Evolutionary conservation across 164 flowering plant genomes (phyloP), one percentile per base, ranked within the genome.

Genomic region (Stephania cephalantha): DNA sequence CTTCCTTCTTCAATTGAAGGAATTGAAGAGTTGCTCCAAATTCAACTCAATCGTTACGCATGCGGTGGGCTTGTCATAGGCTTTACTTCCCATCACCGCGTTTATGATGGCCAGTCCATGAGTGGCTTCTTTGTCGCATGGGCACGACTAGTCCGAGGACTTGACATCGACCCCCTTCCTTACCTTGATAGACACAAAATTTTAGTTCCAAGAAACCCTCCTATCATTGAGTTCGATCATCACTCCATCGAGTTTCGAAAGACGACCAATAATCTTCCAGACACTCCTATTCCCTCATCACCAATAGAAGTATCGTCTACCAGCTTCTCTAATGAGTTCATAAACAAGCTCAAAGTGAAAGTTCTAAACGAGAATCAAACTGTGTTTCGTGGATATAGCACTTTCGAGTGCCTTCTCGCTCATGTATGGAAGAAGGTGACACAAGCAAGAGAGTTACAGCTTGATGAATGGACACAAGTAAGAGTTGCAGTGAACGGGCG

Each of bases 101-200:
- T 75, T 7, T 74, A 68, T 42, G 81, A 79, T 72, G 81, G 81
- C 6, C 81, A 79, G 44, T 78, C 81, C 52, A 78, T 75, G 78
- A 79, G 78, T 72, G 46, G 69, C 11, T 79, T 79, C 78, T 71
- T 66, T 22, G 52, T 75, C 65, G 65, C 77, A 50, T 79, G 81
- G 81, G 81, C 81, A 17, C 71, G 48, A 35, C 9, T 69, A 6
- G 78, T 75, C 0, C 75, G 81, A 9, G 78, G 75, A 4, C 46
- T 22, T 12, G 53, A 29, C 13, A 6, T 52, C 17, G 61, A 71
- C 53, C 75, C 65, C 5, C 30, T 74, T 66, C 81, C 81, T 3
- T 30, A 44, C 25, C 81, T 71, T 45, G 69, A 79, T 29, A 71
- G 77, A 18, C 17, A 17, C 7, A 31, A 75, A 6, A 18, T 79